These are phyloP conservation scores for Plasmodium malariae DNA, from an alignment of 169 alveolate species.

Conservation along the genomic window DNA sequence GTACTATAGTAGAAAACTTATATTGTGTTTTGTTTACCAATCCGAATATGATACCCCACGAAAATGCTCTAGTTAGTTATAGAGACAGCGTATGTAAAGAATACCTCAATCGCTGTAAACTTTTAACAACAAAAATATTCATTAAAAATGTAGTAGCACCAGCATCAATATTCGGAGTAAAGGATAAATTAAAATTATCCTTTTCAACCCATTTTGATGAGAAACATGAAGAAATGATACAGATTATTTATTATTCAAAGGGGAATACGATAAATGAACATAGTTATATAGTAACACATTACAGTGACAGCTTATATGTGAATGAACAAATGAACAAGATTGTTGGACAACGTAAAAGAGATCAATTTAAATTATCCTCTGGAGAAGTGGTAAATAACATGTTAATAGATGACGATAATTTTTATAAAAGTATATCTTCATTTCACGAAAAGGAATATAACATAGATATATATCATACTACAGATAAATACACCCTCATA, in stretches of 20 bases:
- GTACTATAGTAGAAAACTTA: constrained; percentile 11
- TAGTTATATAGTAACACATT: constrained; percentile 30
- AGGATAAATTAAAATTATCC: constrained; percentile 7
- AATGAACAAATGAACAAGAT: constrained; percentile 21
- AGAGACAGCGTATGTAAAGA: constrained; percentile 48
- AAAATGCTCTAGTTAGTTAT: not conserved
- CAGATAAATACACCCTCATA: not conserved
- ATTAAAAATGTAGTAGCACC: not conserved
- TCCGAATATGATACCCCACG: constrained; percentile 10
- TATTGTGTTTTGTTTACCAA: constrained; percentile 16
- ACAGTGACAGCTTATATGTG: constrained; percentile 29
- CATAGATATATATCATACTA: not conserved
- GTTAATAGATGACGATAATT: not conserved
- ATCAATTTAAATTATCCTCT: not conserved
- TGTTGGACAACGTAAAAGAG: not conserved
- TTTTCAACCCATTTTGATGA: constrained; percentile 61
- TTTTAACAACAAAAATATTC: constrained; percentile 20
- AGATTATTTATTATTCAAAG: not conserved
- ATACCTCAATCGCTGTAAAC: constrained; percentile 35
- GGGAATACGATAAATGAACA: not conserved
- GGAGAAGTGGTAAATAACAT: not conserved
- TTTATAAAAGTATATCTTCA: not conserved
- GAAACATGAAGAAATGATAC: constrained; percentile 70
- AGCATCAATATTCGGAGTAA: not conserved
- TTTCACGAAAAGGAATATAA: constrained; percentile 3